These are phyloP conservation scores for Telopea speciosissima DNA, from an alignment of 177 flowering plant species.

Conservation along the genomic window DNA sequence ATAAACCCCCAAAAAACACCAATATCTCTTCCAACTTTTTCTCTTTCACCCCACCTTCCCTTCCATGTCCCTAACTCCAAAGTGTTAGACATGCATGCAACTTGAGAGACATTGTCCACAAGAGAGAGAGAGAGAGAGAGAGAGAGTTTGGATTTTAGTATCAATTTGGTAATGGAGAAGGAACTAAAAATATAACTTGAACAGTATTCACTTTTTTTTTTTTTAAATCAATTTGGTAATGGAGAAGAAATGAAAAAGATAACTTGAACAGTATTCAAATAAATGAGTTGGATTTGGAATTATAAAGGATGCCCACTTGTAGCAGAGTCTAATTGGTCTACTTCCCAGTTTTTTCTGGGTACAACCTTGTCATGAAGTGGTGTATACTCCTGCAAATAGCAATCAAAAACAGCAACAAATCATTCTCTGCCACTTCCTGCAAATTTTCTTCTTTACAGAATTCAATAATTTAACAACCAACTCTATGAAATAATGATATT, in stretches of 20 bases:
- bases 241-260: neutral
- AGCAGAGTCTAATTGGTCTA: conserved; percentile 43
- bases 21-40: neutral
- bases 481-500: neutral
- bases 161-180: neutral
- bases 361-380: conserved; percentile 64
- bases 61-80: neutral
- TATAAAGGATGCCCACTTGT: conserved; percentile 24
- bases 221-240: neutral
- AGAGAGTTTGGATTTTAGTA: neutral
- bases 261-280: conserved; percentile 5
- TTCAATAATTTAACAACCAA: conserved; percentile 26
- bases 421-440: conserved; percentile 10
- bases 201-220: neutral
- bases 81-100: neutral
- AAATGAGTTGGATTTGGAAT: conserved; percentile 18
- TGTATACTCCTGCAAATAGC: conserved; percentile 43
- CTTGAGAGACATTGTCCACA: neutral
- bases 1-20: neutral
- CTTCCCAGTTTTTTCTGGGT: conserved; percentile 61
- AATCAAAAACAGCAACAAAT: conserved; percentile 12
- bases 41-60: neutral
- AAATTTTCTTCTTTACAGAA: conserved; percentile 10
- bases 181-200: conserved; percentile 1
- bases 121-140: neutral